Conservation (phyloP, 2,329 filamentous ascomycete genomes). For the Diaporthe capsici region DNA sequence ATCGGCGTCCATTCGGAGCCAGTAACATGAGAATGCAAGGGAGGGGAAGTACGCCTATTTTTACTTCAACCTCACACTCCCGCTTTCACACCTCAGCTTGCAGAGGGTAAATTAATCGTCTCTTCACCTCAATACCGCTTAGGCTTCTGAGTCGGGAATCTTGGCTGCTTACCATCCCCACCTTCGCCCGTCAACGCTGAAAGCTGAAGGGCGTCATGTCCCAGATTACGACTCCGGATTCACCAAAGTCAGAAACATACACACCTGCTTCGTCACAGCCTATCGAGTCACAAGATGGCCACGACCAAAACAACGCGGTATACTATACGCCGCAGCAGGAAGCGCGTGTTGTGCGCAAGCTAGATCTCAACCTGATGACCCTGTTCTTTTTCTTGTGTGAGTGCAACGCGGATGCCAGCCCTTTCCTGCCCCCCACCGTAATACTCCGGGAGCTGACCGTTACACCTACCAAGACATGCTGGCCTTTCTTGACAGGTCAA, state of each 20-base stretch:
- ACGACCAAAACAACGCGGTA: background rate
- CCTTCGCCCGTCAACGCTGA: background rate
- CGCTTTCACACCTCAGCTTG: slow-evolving; percentile 1
- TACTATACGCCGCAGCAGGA: slow-evolving; percentile 3
- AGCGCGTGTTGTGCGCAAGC: slow-evolving; percentile 8
- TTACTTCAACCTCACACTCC: background rate
- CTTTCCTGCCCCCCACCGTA: background rate
- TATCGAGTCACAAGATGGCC: background rate
- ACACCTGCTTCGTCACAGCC: background rate
- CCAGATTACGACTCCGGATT: background rate
- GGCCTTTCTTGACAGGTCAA: slow-evolving; percentile 22
- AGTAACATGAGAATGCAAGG: background rate
- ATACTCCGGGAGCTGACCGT: background rate
- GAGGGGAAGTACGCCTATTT: background rate
- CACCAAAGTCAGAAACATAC: slow-evolving; percentile 7
- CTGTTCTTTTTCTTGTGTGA: slow-evolving; percentile 21
- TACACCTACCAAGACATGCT: slow-evolving; percentile 14
- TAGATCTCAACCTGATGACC: slow-evolving; percentile 20
- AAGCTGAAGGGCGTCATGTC: background rate
- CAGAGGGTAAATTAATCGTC: background rate
- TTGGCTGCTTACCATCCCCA: slow-evolving; percentile 14
- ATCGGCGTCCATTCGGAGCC: slow-evolving; percentile 3
- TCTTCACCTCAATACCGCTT: background rate
- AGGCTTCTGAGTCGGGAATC: background rate
- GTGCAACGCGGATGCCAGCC: background rate